phyloP scores from a whole-genome alignment of 257 asterid species.

The Asclepias syriaca region DNA sequence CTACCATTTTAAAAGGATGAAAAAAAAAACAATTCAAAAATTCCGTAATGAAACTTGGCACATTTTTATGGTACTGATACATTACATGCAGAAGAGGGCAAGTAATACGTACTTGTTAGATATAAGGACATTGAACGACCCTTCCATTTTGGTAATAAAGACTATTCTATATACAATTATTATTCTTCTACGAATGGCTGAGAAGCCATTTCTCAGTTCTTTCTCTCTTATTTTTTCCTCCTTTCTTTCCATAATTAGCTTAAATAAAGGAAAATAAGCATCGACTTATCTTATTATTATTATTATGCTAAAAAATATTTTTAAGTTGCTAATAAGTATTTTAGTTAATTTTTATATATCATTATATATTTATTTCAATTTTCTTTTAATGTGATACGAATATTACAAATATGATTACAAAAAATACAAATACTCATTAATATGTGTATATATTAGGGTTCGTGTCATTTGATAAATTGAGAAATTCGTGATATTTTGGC shows the following conservation, averaged over 20 bases:
- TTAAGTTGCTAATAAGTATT: no score
- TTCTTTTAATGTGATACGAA: no score
- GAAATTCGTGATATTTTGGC: no score
- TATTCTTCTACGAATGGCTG: background rate
- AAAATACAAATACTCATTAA: no score
- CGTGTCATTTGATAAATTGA: no score
- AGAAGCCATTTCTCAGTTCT: background rate
- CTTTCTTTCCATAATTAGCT: background rate
- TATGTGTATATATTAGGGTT: no score
- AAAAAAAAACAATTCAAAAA: background rate
- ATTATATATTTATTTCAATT: no score
- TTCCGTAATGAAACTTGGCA: background rate
- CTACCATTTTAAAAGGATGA: background rate
- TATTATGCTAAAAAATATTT: no score
- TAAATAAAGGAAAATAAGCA: background rate
- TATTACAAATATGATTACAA: no score
- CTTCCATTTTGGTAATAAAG: background rate
- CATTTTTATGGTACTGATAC: background rate
- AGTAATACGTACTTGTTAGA: background rate
- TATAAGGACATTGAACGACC: background rate
- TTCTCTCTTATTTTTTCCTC: no score
- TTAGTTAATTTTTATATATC: no score
- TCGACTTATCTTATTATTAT: no score
- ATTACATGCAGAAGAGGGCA: background rate
- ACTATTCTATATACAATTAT: background rate